A percentile compares a stretch with the other conserved stretches of the same genome.
Conservation (phyloP, 108 stramenopile species). For the Nitzschia inconspicua region DNA sequence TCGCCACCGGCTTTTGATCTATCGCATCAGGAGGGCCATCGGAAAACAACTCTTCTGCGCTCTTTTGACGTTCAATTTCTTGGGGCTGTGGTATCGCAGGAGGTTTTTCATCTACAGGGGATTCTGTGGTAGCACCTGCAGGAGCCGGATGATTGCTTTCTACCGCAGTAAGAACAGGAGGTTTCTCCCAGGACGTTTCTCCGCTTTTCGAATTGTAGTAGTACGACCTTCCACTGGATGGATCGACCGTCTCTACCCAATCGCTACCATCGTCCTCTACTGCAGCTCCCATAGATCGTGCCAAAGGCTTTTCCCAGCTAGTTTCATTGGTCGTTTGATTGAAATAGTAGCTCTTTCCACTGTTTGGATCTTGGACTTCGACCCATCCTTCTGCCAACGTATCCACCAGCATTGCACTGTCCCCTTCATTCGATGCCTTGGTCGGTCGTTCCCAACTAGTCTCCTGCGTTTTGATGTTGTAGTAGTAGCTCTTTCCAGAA, state of each 20-base stretch:
- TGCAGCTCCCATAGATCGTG: neutral
- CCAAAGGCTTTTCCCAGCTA: constrained; percentile 53
- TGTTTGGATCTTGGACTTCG: constrained; percentile 45
- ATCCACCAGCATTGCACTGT: neutral
- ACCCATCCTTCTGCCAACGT: constrained; percentile 43
- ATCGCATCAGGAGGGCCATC: neutral
- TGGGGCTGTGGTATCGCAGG: neutral
- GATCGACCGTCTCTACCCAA: constrained; percentile 30
- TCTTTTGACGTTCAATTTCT: constrained; percentile 1
- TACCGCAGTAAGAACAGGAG: neutral
- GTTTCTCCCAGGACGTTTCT: constrained; percentile 81
- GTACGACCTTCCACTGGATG: constrained; percentile 33
- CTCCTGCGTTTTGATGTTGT: constrained; percentile 40
- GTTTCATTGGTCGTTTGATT: constrained; percentile 54
- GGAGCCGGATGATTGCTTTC: neutral
- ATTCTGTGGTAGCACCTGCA: neutral
- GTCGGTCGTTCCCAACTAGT: constrained; percentile 35
- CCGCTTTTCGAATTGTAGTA: constrained; percentile 82
- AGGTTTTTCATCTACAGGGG: neutral
- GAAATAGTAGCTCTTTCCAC: constrained; percentile 52
- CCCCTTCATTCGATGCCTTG: neutral
- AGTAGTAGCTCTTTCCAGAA: constrained; percentile 44
- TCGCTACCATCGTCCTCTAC: constrained; percentile 14
- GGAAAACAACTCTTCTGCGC: constrained; percentile 37
- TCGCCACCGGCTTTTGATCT: neutral